phyloP scores from a whole-genome alignment of 495 filamentous ascomycete genomes.

The Amorphotheca resinae region DNA sequence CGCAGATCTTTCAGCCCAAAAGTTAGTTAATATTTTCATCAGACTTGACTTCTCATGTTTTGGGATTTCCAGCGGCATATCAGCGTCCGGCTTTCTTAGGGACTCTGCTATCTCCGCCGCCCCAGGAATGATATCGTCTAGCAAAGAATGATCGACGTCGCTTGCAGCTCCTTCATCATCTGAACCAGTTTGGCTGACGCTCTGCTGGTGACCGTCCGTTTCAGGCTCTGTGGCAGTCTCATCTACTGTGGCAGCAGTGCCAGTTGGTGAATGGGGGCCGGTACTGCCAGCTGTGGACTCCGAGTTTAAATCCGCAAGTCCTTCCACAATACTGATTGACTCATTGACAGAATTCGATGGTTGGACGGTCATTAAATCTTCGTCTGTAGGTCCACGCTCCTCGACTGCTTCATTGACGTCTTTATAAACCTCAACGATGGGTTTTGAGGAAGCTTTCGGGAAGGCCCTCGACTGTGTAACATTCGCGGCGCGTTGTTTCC shows the following conservation, averaged over 20 bases:
- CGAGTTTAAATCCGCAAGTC: constrained; percentile 15
- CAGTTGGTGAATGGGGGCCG: constrained; percentile 13
- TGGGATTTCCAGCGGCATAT: constrained; percentile 51
- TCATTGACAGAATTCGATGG: constrained; percentile 8
- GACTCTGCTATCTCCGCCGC: constrained; percentile 42
- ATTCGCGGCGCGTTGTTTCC: constrained; percentile 68
- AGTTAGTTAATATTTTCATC: constrained; percentile 89
- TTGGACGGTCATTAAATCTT: constrained; percentile 28
- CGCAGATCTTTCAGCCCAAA: constrained; percentile 96
- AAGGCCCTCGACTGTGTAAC: constrained; percentile 70
- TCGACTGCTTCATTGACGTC: constrained; percentile 88
- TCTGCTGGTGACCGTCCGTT: constrained; percentile 33
- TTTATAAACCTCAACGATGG: constrained; percentile 89
- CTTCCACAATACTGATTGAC: constrained; percentile 3
- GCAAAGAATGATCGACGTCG: constrained; percentile 51
- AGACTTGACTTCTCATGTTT: constrained; percentile 85
- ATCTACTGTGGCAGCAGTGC: constrained; percentile 20
- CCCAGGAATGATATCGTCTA: constrained; percentile 43
- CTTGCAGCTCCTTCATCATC: constrained; percentile 62
- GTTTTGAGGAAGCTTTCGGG: constrained; percentile 83
- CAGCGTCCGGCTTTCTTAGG: constrained; percentile 47
- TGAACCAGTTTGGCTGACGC: constrained; percentile 41
- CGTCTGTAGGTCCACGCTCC: constrained; percentile 63
- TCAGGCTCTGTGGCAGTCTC: constrained; percentile 36
- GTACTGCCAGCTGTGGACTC: constrained; percentile 1